phyloP scores from a whole-genome alignment of 495 filamentous ascomycete genomes.

The Elaphomyces granulatus region DNA sequence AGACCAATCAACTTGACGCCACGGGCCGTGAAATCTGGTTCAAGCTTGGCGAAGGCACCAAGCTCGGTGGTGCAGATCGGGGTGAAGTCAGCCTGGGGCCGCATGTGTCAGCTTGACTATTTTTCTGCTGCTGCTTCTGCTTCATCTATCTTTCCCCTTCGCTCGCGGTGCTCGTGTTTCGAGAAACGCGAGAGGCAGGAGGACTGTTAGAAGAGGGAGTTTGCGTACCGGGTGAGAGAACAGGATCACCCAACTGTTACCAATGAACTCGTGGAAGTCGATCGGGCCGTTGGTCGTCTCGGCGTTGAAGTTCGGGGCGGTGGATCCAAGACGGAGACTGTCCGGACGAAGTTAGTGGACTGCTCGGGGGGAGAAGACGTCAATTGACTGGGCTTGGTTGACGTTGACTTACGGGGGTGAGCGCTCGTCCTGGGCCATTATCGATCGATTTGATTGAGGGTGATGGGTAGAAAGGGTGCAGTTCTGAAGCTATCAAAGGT shows the following conservation, averaged over 20 bases:
- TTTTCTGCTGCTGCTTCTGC: too few relatives aligned
- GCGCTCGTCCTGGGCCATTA: conserved; percentile 37
- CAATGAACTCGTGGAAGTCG: conserved; percentile 95
- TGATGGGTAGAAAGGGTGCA: background rate
- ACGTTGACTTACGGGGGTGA: conserved; percentile 38
- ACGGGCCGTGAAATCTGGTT: conserved; percentile 90
- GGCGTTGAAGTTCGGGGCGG: conserved; percentile 86
- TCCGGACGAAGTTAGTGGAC: conserved; percentile 2
- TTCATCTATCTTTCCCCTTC: too few relatives aligned
- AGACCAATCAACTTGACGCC: conserved; percentile 93
- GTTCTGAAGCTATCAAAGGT: too few relatives aligned
- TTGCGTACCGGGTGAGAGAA: conserved; percentile 87
- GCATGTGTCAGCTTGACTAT: too few relatives aligned
- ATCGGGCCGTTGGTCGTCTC: conserved; percentile 85
- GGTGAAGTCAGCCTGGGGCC: conserved; percentile 59
- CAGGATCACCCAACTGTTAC: conserved; percentile 84
- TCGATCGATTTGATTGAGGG: conserved; percentile 14
- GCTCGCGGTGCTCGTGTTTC: background rate
- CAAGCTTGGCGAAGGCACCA: conserved; percentile 89
- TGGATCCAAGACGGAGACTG: conserved; percentile 75
- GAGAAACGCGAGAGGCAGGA: too few relatives aligned
- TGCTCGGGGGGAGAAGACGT: background rate
- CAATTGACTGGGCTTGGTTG: background rate
- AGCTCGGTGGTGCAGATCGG: conserved; percentile 98
- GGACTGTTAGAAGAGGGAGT: too few relatives aligned